Evolutionary conservation across 2,329 filamentous ascomycete species (phyloP), one percentile per base, ranked within the genome.

Genomic region (Cladophialophora yegresii): DNA sequence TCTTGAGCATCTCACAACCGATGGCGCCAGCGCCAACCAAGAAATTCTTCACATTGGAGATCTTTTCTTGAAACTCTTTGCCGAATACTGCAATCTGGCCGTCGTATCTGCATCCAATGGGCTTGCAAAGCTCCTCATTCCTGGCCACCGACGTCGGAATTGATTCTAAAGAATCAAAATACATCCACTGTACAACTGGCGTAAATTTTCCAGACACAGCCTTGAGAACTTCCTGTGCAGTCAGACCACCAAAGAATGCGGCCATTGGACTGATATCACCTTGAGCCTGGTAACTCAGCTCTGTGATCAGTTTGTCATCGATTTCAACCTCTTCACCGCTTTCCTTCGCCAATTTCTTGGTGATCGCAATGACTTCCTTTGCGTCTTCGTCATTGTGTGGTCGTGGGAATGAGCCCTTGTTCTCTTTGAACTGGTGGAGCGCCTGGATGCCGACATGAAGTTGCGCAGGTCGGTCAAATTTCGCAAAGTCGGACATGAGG

Each of bases 1-100:
- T 98, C 86, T 99, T 99, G 71, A 99, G 82, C 90, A 98, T 99
- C 76, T 99, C 95, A 74, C 95, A 99, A 53, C 95, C 95, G 76
- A 99, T 99, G 68, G 96, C 95, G 72, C 95, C 95, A 54, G 95
- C 92, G 71, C 95, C 95, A 63, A 99, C 95, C 61, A 99, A 83
- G 82, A 99, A 99, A 73, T 98, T 87, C 73, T 89, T 95, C 67
- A 95, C 79, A 73, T 97, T 96, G 66, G 89, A 86, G 71, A 99
- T 85, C 83, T 96, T 97, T 58, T 96, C 89, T 78, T 99, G 95
- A 78, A 89, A 99, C 68, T 96, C 91, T 72, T 86, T 89, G 67
- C 95, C 95, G 70, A 99, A 96, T 1, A 99, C 95, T 2, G 92
- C 93, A 74, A 99, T 96, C 75, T 99, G 95, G 2, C 95, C 95